Evolutionary conservation across 768 basidiomycete genomes (phyloP), one percentile per base, ranked within the genome.

Genomic region (Gloeopeniophorella convolvens): DNA sequence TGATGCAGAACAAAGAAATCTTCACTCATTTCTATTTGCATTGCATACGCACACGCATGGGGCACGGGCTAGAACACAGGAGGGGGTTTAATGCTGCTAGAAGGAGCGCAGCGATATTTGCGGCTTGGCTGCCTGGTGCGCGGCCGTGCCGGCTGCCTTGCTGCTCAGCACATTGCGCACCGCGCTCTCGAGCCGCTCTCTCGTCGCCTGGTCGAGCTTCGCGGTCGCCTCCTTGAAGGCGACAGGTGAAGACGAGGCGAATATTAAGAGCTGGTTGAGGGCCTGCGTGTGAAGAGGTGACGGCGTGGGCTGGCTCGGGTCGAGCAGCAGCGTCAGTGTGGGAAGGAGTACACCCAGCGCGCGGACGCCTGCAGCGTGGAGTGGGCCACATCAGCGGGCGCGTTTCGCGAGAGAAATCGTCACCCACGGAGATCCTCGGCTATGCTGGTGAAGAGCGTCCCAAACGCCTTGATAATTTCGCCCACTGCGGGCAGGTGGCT

Each of bases 381-480:
- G n/a, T n/a, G 30, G 7, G 20, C 15, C 32, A 26, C 7, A 45
- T 42, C 11, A 56, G 13, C 45, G 13, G n/a, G n/a, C n/a, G 4
- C 16, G 15, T 34, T 28, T 24, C 23, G 11, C 26, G 41, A 24
- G 26, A 42, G 30, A 15, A 13, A 35, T 15, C 16, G 33, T 45
- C 13, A 51, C 57, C 44, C 21, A 58, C 57, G 57, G 30, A 56
- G 43, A 20, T 52, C 55, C 41, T 58, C 57, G 31, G 55, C 42
- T 9, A 49, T 48, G 21, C 24, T 49, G 16, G 20, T 39, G 34
- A 56, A 53, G 24, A 58, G 55, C 18, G 47, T 34, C n/a, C 55
- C 55, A 20, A 96, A 82, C 9, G 88, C 81, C 65, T 84, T 93
- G 76, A 89, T 79, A 11, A 89, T 78, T 65, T 97, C 93, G 6